phyloP scores from a whole-genome alignment of 1,139 yeast species.

The Suhomyces taliae region DNA sequence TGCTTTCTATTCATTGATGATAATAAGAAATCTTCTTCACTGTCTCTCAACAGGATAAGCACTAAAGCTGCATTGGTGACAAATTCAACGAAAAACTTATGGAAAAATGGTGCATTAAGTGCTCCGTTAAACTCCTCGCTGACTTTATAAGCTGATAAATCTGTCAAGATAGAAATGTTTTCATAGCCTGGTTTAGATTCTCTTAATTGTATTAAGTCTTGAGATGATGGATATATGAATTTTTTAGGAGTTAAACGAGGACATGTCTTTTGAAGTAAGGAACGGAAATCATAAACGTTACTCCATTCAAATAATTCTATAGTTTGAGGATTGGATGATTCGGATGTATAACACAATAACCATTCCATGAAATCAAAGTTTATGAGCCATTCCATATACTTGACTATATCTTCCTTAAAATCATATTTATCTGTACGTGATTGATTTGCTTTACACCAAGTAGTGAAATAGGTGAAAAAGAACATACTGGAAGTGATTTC shows the following conservation, averaged over 20 bases:
- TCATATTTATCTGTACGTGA: constrained; percentile 51
- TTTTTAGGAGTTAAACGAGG: constrained; percentile 53
- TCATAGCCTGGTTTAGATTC: constrained; percentile 23
- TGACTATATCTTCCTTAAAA: constrained; percentile 47
- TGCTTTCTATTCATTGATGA: constrained; percentile 44
- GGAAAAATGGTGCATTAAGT: constrained; percentile 45
- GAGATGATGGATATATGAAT: constrained; percentile 29
- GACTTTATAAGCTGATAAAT: constrained; percentile 20
- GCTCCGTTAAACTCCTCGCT: constrained; percentile 28
- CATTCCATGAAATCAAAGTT: constrained; percentile 78
- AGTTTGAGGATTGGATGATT: constrained; percentile 46
- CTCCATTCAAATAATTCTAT: constrained; percentile 36
- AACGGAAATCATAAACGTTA: constrained; percentile 63
- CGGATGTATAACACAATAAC: constrained; percentile 69
- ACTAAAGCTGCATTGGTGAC: constrained; percentile 76
- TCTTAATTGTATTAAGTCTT: constrained; percentile 24
- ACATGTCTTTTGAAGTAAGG: constrained; percentile 63
- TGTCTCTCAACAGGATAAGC: constrained; percentile 74
- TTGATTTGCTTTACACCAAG: constrained; percentile 62
- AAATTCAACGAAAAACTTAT: constrained; percentile 58
- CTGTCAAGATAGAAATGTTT: constrained; percentile 26
- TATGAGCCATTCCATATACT: constrained; percentile 39
- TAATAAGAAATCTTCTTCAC: constrained; percentile 79
- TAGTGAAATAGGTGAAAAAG: constrained; percentile 63
- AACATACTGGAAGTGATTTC: constrained; percentile 48